A percentile compares a stretch with the other conserved stretches of the same genome.
Conservation (phyloP, 768 basidiomycete species). For the Sporobolomyces phaffii region DNA sequence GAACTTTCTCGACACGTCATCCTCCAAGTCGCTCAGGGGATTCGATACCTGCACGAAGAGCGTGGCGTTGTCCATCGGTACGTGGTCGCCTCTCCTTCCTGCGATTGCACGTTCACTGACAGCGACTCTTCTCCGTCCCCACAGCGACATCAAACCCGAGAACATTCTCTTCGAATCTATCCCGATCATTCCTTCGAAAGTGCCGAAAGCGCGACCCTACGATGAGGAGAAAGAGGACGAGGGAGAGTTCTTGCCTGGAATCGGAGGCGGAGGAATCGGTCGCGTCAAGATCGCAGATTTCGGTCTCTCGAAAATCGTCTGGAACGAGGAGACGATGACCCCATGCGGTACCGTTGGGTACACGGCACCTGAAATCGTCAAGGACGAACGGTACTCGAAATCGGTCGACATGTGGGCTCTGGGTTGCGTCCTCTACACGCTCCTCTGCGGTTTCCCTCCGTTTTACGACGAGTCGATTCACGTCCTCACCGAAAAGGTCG, state of each 20-base stretch:
- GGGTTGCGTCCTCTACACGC: constrained; percentile 96
- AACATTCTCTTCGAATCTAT: constrained; percentile 91
- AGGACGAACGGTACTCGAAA: constrained; percentile 93
- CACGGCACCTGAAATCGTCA: constrained; percentile 98
- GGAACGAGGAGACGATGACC: constrained; percentile 98
- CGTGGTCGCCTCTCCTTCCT: constrained; percentile 21
- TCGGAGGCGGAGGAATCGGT: constrained; percentile 95
- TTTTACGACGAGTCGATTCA: constrained; percentile 99
- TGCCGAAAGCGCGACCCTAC: constrained; percentile 70
- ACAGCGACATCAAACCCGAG: constrained; percentile 92
- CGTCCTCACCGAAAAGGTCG: constrained; percentile 96
- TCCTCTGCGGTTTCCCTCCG: constrained; percentile 84
- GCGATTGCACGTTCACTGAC: too few species aligned
- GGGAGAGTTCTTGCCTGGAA: constrained; percentile 83
- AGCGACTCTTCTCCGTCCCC: too few species aligned
- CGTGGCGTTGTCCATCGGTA: constrained; percentile 92
- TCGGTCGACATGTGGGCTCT: constrained; percentile 99
- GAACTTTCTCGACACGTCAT: constrained; percentile 96
- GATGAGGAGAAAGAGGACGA: constrained; percentile 99
- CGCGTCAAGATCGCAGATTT: constrained; percentile 98
- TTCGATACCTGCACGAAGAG: constrained; percentile 93
- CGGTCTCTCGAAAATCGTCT: constrained; percentile 92
- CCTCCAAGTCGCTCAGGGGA: constrained; percentile 71
- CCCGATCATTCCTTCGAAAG: constrained; percentile 79
- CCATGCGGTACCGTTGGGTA: constrained; percentile 99